Conservation (phyloP, 2,329 filamentous ascomycete species). For the Trichophaea hybrida region DNA sequence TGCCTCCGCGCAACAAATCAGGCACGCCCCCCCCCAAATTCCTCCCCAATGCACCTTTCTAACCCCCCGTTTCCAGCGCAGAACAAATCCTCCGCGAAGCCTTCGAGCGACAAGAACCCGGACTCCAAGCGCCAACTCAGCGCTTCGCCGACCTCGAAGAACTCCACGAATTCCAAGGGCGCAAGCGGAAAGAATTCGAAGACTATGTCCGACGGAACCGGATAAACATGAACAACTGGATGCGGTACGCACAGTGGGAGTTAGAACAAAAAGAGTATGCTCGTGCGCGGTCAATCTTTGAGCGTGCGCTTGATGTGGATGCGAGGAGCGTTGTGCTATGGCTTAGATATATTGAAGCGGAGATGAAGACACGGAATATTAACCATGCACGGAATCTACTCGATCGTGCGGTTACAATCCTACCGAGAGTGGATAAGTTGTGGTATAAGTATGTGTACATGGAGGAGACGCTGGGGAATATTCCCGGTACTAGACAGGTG, state of each 20-base stretch:
- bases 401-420: slow-evolving; percentile 81
- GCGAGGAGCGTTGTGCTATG: slow-evolving; percentile 74
- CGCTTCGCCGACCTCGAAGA: slow-evolving; percentile 94
- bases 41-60: slow-evolving; percentile 7
- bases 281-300: slow-evolving; percentile 82
- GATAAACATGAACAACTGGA: slow-evolving; percentile 97
- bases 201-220: slow-evolving; percentile 92
- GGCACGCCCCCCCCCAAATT: slow-evolving; percentile 38
- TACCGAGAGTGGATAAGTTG: slow-evolving; percentile 84
- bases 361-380: slow-evolving; percentile 92
- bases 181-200: slow-evolving; percentile 93
- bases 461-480: slow-evolving; percentile 93
- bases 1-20: slow-evolving; percentile 37
- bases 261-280: slow-evolving; percentile 95
- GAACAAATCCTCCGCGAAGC: slow-evolving; percentile 95
- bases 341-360: slow-evolving; percentile 87
- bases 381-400: slow-evolving; percentile 91
- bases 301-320: slow-evolving; percentile 84
- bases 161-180: slow-evolving; percentile 89
- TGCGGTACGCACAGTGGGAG: slow-evolving; percentile 94
- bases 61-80: slow-evolving; percentile 35
- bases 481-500: slow-evolving; percentile 79
- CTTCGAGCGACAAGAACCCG: slow-evolving; percentile 85
- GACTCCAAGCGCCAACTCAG: slow-evolving; percentile 78
- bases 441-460: slow-evolving; percentile 99